These are phyloP conservation scores for Russula dissimulans DNA, from an alignment of 768 basidiomycete species.

Conservation along the genomic window DNA sequence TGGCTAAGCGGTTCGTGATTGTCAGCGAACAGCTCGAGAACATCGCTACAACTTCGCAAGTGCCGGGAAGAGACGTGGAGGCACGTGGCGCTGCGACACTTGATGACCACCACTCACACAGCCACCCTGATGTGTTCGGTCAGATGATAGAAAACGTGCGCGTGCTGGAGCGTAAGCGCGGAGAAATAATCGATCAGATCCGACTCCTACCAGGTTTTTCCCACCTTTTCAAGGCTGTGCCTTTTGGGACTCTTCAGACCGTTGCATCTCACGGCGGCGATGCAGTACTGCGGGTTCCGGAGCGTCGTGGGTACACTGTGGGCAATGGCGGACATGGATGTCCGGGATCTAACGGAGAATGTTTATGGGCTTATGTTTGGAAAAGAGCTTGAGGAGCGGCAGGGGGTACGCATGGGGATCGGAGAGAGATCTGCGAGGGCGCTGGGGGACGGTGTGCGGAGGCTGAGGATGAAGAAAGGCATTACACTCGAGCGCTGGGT, in stretches of 20 bases:
- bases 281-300: constrained; percentile 14
- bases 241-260: not conserved
- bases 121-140: not conserved
- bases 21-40: not conserved
- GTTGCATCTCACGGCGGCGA: constrained; percentile 17
- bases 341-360: not conserved
- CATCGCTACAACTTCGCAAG: not conserved
- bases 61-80: not conserved
- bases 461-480: not conserved
- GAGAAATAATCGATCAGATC: not conserved
- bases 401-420: not conserved
- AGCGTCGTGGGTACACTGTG: constrained; percentile 16
- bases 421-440: not conserved
- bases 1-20: constrained; percentile 1
- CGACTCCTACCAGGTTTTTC: not conserved
- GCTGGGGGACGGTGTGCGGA: not conserved
- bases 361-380: constrained; percentile 1
- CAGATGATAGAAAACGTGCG: not conserved
- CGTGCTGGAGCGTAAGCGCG: not conserved
- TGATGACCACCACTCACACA: not conserved
- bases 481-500: constrained; percentile 7
- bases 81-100: not conserved
- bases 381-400: not conserved
- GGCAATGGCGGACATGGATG: constrained; percentile 15
- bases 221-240: not conserved